phyloP scores from a whole-genome alignment of 2,329 filamentous ascomycete genomes.

The Orbilia quercus region DNA sequence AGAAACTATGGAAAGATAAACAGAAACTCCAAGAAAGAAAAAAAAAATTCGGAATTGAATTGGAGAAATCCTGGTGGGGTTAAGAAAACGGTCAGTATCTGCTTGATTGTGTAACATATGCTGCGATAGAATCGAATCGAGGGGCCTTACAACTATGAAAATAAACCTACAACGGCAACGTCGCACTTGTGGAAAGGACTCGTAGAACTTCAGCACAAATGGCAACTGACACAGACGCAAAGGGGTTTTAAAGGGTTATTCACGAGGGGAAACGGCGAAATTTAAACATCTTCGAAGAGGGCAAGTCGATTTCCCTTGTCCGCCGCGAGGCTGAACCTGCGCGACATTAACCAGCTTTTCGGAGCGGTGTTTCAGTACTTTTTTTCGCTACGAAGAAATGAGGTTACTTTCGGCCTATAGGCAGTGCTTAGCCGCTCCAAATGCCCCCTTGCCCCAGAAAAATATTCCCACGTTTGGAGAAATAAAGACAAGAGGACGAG shows the following conservation, averaged over 20 bases:
- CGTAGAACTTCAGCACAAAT: not conserved
- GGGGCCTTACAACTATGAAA: too few relatives aligned
- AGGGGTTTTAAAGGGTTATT: not conserved
- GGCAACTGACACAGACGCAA: not conserved
- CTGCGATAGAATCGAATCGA: too few relatives aligned
- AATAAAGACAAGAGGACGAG: constrained; percentile 22
- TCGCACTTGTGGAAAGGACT: not conserved
- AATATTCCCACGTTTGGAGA: constrained; percentile 33
- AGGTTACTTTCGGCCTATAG: constrained; percentile 24
- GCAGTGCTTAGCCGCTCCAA: constrained; percentile 21
- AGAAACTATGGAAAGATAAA: not conserved
- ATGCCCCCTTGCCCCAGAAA: not conserved
- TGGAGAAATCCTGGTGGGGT: too few relatives aligned
- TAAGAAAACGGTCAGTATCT: too few relatives aligned
- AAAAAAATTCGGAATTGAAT: not conserved
- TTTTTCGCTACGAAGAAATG: constrained; percentile 7
- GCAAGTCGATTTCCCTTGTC: constrained; percentile 11
- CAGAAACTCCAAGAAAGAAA: not conserved
- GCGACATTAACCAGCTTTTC: constrained; percentile 7
- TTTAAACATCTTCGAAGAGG: constrained; percentile 25
- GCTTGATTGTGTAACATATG: too few relatives aligned
- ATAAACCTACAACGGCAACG: not conserved
- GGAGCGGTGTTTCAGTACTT: constrained; percentile 35
- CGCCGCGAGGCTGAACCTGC: constrained; percentile 31
- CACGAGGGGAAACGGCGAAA: constrained; percentile 19